Evolutionary conservation across 306 rosid species (phyloP), one percentile per base, ranked within the genome.

Genomic region (Leucaena leucocephala): DNA sequence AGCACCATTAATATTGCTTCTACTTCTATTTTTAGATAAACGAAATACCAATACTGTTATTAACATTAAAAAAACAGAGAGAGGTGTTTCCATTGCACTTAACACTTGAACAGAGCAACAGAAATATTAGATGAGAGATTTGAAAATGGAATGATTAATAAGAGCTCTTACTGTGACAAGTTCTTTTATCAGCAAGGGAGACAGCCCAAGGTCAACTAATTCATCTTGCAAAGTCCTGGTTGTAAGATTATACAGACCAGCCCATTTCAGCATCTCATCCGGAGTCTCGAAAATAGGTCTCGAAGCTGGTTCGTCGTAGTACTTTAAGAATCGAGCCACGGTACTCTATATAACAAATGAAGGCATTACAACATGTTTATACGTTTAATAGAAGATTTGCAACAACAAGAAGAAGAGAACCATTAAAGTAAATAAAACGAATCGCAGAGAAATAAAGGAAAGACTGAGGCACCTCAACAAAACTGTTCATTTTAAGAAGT

Each of bases 211-310:
- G 84, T 86, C 96, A 62, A 84, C 76, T 83, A 92, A 46, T 39
- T 92, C 97, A 74, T 82, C 85, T 44, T 45, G 84, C 85, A 95
- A 83, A 82, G 85, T 90, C 80, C 88, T 68, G 67, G 93, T 75
- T 13, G 97, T 95, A 44, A 95, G 91, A 69, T 95, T 83, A 82
- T 89, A 88, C 83, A 95, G 71, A 62, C 91, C 98, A 59, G 96
- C 82, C 98, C 98, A 95, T 42, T 87, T 81, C 54, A 95, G 93
- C 98, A 95, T 95, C 80, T 85, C 92, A 80, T 91, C 94, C 72
- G 91, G 97, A 0, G 91, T 85, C 88, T 92, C 98, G 43, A 95
- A 95, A 76, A 87, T 45, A 8, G 98, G 98, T 46, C 98, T 87
- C 0, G 93, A 76, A 68, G 84, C 79, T 34, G 57, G 78, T 42